Evolutionary conservation across 139 green algal genomes (phyloP), one percentile per base, ranked within the genome.

Genomic region (Marvania coccoides): DNA sequence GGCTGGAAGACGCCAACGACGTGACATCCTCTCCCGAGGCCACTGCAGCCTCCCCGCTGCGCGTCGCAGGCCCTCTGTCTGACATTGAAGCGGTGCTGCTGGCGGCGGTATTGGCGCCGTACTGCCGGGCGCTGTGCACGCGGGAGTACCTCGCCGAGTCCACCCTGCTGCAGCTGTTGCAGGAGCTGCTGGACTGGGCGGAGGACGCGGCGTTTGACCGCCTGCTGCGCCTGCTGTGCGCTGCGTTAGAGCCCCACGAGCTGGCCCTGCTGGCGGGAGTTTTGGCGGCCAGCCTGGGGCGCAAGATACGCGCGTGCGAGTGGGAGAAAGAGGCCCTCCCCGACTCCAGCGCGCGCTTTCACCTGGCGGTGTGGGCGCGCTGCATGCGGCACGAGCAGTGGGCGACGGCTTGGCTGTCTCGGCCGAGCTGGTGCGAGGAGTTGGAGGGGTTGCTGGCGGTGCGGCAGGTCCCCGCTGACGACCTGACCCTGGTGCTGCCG

Each of bases 381-480:
- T 80, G 28, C 58, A 19, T 79, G 28, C 42, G 28, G 12, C 51
- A 60, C 54, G 5, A 39, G 4, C 26, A 31, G 2, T 34, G 48
- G 23, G 67, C 70, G 59, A 15, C 38, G 38, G 15, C 36, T 29
- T 81, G 73, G 73, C 38, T 69, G 59, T 29, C 62, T 26, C 31
- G 29, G 14, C 19, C 37, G 4, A 37, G 45, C 19, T 81, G 73
- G 73, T 35, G 39, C n/a, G 6, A 26, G n/a, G 60, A 77, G 31
- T 54, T 79, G 47, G 73, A 81, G 51, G 55, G 24, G 45, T 61
- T 81, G 56, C 60, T 81, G 58, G 14, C 35, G 24, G 71, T 72
- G 58, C 28, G 61, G 23, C 64, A 74, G 64, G 69, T 62, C 29
- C 67, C 69, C 5, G 9, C 33, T n/a, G 48, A 39, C n/a, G 38